These are phyloP conservation scores for Heracleum sosnowskyi DNA, from an alignment of 129 eudicot genomes.

Conservation along the genomic window DNA sequence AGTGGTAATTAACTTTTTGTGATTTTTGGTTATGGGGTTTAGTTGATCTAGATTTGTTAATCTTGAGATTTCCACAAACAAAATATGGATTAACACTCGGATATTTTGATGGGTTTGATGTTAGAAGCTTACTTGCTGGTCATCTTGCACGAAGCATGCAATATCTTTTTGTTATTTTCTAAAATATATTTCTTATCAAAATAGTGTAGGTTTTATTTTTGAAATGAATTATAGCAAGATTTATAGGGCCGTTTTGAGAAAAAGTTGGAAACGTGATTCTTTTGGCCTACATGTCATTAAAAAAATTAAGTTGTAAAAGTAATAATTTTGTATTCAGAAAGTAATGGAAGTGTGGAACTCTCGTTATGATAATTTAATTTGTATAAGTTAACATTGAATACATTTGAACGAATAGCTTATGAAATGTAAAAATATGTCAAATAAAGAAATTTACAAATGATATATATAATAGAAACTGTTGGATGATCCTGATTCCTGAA, in stretches of 20 bases:
- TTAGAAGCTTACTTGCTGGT: neutral
- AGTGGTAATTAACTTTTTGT: neutral
- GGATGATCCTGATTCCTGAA: no score
- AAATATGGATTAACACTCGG: neutral
- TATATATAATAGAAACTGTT: no score
- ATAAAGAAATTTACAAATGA: no score
- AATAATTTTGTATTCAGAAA: neutral
- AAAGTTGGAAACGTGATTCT: neutral
- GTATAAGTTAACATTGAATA: no score
- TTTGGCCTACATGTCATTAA: neutral
- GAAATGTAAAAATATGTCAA: no score
- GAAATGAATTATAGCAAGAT: neutral
- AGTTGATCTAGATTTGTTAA: conserved; percentile 4
- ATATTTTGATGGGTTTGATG: neutral
- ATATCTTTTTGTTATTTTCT: neutral
- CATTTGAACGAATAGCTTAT: no score
- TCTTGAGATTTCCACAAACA: neutral
- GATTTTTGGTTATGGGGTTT: neutral
- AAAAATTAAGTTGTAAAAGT: neutral
- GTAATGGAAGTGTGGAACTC: no score
- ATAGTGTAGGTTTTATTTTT: neutral
- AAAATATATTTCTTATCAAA: neutral
- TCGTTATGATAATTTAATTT: no score
- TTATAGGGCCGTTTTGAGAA: neutral
- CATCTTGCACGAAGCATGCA: neutral